Evolutionary conservation across 495 filamentous ascomycete genomes (phyloP).

Genomic region (Penicillium parvum): DNA sequence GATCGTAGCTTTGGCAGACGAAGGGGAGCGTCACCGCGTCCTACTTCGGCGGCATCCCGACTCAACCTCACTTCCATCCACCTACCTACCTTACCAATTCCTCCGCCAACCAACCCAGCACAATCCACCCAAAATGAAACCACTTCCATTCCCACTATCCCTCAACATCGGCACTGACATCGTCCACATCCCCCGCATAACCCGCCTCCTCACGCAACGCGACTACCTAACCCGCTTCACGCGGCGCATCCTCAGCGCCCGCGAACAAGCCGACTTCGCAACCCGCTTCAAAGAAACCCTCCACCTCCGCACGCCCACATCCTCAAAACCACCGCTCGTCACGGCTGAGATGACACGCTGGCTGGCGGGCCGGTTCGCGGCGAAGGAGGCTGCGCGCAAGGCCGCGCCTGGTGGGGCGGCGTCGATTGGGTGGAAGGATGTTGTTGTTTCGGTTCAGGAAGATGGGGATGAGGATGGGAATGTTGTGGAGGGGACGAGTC

Average conservation of each 20-base stretch:
- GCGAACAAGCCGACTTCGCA: slow-evolving; percentile 40
- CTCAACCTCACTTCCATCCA: slow-evolving; percentile 4
- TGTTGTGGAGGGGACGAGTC: slow-evolving; percentile 14
- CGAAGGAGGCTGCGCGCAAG: slow-evolving; percentile 47
- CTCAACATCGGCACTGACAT: slow-evolving; percentile 51
- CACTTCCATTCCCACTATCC: slow-evolving; percentile 35
- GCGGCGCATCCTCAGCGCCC: slow-evolving; percentile 45
- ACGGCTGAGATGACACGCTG: slow-evolving; percentile 42
- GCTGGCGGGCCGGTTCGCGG: slow-evolving; percentile 47
- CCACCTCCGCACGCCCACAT: slow-evolving; percentile 2
- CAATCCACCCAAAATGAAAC: slow-evolving; percentile 23
- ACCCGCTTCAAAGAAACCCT: slow-evolving; percentile 29
- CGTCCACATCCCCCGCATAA: slow-evolving; percentile 50
- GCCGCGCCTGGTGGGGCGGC: slow-evolving; percentile 41
- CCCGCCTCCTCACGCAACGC: slow-evolving; percentile 38
- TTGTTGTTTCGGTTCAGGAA: slow-evolving; percentile 33
- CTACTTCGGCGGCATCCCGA: background rate
- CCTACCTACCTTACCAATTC: too few relatives aligned
- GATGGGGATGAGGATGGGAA: slow-evolving; percentile 1
- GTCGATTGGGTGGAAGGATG: slow-evolving; percentile 37
- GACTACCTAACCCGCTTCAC: slow-evolving; percentile 47
- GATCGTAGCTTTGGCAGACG: too few relatives aligned
- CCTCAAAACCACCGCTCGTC: slow-evolving; percentile 14
- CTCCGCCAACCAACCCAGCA: background rate
- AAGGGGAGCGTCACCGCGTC: too few relatives aligned